These are phyloP conservation scores for Gynochthodes officinalis DNA, from an alignment of 257 asterid genomes.

Conservation along the genomic window DNA sequence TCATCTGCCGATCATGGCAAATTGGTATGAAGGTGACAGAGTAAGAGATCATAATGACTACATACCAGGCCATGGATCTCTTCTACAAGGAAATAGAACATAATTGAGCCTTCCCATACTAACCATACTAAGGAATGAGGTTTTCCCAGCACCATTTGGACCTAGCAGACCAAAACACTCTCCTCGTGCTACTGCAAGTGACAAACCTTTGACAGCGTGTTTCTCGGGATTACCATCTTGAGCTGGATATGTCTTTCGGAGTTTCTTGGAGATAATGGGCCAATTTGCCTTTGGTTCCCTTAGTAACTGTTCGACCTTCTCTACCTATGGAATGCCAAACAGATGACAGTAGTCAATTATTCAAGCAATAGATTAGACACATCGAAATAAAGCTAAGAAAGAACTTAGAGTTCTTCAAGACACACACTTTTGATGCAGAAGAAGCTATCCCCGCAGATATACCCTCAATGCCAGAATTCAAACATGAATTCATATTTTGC, in stretches of 20 bases:
- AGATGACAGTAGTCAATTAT: neutral
- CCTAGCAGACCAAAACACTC: constrained; percentile 53
- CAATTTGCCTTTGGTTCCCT: constrained; percentile 21
- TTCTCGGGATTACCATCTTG: constrained; percentile 43
- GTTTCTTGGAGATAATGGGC: constrained; percentile 32
- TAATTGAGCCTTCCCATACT: constrained; percentile 25
- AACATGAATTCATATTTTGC: too few relatives aligned
- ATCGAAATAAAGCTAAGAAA: neutral
- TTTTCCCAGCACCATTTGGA: constrained; percentile 58
- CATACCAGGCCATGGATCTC: too few relatives aligned
- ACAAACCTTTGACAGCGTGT: constrained; percentile 37
- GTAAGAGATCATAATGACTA: neutral
- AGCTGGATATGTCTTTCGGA: constrained; percentile 37
- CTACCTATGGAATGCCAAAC: constrained; percentile 14
- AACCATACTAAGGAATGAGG: constrained; percentile 87
- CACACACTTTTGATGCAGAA: neutral
- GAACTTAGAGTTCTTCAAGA: neutral
- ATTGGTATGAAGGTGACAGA: neutral
- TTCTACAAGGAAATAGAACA: constrained; percentile 1
- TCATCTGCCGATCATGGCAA: constrained; percentile 53
- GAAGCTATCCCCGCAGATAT: too few relatives aligned
- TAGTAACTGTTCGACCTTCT: constrained; percentile 35
- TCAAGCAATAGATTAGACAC: neutral
- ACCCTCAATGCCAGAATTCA: too few relatives aligned
- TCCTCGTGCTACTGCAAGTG: constrained; percentile 36